phyloP scores from a whole-genome alignment of 495 filamentous ascomycete genomes.

The Amniculicola lignicola region DNA sequence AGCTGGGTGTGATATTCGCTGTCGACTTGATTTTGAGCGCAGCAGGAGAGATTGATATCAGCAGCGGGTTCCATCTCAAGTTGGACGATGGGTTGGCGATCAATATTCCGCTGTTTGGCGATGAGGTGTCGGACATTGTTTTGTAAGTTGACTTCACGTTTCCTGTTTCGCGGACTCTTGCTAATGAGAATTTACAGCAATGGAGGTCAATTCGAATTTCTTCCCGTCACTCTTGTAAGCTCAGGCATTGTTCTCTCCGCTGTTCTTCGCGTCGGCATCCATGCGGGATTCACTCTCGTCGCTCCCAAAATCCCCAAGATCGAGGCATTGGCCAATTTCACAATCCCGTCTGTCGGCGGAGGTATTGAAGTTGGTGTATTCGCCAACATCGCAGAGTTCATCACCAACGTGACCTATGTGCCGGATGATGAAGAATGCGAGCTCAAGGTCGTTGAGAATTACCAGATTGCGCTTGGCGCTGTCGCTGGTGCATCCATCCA shows the following conservation, averaged over 20 bases:
- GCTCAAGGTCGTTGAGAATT: conserved; percentile 47
- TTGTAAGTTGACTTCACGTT: conserved; percentile 10
- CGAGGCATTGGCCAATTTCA: background rate
- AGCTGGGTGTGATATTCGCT: conserved; percentile 46
- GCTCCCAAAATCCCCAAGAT: conserved; percentile 2
- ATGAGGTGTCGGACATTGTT: conserved; percentile 15
- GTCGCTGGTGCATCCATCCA: conserved; percentile 51
- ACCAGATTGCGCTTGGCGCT: conserved; percentile 51
- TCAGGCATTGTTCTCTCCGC: conserved; percentile 43
- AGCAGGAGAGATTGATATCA: conserved; percentile 48
- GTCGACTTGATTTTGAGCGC: conserved; percentile 51
- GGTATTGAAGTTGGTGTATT: conserved; percentile 51
- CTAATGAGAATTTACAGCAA: conserved; percentile 36
- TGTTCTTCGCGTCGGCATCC: conserved; percentile 46
- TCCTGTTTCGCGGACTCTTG: background rate
- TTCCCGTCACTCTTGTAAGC: conserved; percentile 50
- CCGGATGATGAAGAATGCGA: conserved; percentile 44
- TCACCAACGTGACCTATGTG: conserved; percentile 46
- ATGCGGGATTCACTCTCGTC: conserved; percentile 45
- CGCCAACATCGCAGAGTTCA: conserved; percentile 53
- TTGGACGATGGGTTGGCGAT: conserved; percentile 39
- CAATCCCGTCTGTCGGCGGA: conserved; percentile 32
- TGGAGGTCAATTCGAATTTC: conserved; percentile 55
- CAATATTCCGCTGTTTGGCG: conserved; percentile 14
- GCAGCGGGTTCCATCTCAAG: conserved; percentile 52